Evolutionary conservation across 202 grass and related monocot species (phyloP), one percentile per base, ranked within the genome.

Genomic region (Panicum hallii): DNA sequence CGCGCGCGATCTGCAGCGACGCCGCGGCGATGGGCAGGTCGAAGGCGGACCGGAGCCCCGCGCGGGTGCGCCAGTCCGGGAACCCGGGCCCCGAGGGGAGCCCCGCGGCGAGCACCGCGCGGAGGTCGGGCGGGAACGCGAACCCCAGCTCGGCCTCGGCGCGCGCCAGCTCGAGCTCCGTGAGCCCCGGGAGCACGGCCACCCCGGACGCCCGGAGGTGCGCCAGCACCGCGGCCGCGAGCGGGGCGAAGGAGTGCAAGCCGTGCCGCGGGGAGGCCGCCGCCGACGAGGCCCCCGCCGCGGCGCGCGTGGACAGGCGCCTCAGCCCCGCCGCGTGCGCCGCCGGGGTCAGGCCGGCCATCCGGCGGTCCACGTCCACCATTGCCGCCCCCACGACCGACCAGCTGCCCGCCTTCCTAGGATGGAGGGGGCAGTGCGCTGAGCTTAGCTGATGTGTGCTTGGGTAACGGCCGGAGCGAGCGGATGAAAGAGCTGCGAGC

Each of bases 41-140:
- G 28, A 98, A 87, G 7, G 93, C 78, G 20, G 89, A 41, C 0
- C 87, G 77, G 28, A 98, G 81, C 3, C 87, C 81, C 8, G 79
- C 63, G 8, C 70, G 83, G 48, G 65, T 30, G 23, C 84, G 85
- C 95, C 95, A 98, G 70, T 98, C 91, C 4, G 91, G 95, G 85
- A 98, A 98, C 0, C 95, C 93, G 0, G 89, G 89, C 0, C 90
- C 93, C 1, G 89, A 89, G 0, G 95, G 93, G 0, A 98, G 78
- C 6, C 89, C 95, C 12, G 88, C 79, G 28, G 83, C 78, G 19
- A 98, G 93, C 4, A 98, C 80, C 0, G 91, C 92, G 20, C 93
- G 91, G 44, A 98, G 91, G 89, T 98, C 95, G 3, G 95, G 95
- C 16, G 91, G 95, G 82, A 98, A 95, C 20, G 78, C 77, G 83